Evolutionary conservation across 2,329 filamentous ascomycete genomes (phyloP), one percentile per base, ranked within the genome.

Genomic region (Paecilomyces fulvus): DNA sequence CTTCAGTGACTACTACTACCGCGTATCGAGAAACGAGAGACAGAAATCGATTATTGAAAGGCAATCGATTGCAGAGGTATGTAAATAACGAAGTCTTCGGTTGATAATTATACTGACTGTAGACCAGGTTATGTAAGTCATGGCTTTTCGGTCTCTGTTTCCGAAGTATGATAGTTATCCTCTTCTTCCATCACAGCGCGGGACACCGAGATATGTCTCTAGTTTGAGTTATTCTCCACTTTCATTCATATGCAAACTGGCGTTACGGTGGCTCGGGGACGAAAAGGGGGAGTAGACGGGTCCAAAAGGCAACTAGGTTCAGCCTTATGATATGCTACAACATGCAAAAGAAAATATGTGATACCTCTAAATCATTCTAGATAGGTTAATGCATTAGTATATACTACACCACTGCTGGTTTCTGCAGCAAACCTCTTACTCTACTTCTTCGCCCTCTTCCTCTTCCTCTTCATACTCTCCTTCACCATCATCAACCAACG

Each of bases 1-100:
- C 63, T 97, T 95, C 69, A 89, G 88, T 61, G 94, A 97, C 73
- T 85, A 87, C 61, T 99, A 96, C 71, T 97, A 89, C 75, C 84
- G 91, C 3, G 89, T 99, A 10, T 87, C 83, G 59, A 81, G 94
- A 53, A 88, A 96, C 68, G 84, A 88, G 64, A 84, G 83, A 65
- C 92, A 96, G 76, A 92, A 95, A 71, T 95, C 89, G 60, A 83
- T 88, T 54, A 97, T 99, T 70, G 84, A 88, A 70, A 81, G 83
- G 70, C 78, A 81, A 62, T 78, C 75, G 9, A 80, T 81, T 63
- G 74, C 75, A 56, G 77, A 79, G 66, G 77, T 80, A 59, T 63
- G 70, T 64, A 31, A 10, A 54, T 58, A 37, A 30, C 30, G 9
- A 12, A 20, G 5, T 20, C 4, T 20, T 17, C 9, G 12, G 20